Percentiles rank a stretch among this genome's conserved stretches.
Conservation (phyloP, 805 yeast genomes). For the Scheffersomyces lignosus region DNA sequence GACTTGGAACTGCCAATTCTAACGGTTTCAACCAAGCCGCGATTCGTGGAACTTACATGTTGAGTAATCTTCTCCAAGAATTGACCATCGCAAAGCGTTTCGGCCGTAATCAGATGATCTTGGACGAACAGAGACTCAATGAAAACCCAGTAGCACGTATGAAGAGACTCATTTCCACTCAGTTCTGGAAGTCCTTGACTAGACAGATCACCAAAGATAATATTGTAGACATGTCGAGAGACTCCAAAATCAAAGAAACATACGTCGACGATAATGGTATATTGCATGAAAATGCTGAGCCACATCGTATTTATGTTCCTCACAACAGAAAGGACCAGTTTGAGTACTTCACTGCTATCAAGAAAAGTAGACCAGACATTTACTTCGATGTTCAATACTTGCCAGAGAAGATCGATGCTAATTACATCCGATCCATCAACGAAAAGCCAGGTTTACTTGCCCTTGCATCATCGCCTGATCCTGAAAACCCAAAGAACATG, state of each 20-base stretch:
- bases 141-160: constrained; percentile 86
- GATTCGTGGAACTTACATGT: constrained; percentile 85
- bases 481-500: constrained; percentile 49
- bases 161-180: constrained; percentile 67
- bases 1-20: constrained; percentile 80
- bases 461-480: constrained; percentile 66
- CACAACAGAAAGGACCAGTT: constrained; percentile 66
- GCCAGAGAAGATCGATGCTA: constrained; percentile 74
- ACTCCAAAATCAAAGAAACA: constrained; percentile 69
- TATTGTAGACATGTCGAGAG: constrained; percentile 70
- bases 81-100: constrained; percentile 79
- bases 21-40: constrained; percentile 73
- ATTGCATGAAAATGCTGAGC: constrained; percentile 43
- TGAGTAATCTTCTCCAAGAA: constrained; percentile 84
- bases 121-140: constrained; percentile 80
- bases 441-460: constrained; percentile 84
- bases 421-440: constrained; percentile 73
- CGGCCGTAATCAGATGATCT: constrained; percentile 73
- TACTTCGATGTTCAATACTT: constrained; percentile 72
- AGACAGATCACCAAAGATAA: constrained; percentile 64
- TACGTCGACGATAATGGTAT: constrained; percentile 31
- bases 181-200: constrained; percentile 80
- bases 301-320: constrained; percentile 81
- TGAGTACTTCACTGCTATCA: constrained; percentile 59
- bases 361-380: constrained; percentile 53